Percentiles rank a stretch among this genome's conserved stretches.
These are phyloP conservation scores for Zalaria obscura DNA, from an alignment of 2,329 filamentous ascomycete species.

Conservation along the genomic window DNA sequence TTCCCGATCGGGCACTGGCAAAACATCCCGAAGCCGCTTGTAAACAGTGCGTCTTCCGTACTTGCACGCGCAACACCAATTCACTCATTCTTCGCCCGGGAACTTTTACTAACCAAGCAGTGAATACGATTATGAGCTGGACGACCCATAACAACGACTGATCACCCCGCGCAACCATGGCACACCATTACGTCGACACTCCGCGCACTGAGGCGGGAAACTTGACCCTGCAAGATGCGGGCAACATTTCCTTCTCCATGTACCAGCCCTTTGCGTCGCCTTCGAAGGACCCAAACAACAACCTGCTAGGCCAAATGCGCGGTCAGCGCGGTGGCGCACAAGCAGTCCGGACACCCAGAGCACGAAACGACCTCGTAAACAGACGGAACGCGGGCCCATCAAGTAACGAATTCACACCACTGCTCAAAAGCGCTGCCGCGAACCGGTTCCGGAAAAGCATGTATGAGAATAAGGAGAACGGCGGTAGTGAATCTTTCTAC, in stretches of 20 bases:
- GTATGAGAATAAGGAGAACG: constrained; percentile 9
- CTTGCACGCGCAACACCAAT: background rate
- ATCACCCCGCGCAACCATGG: constrained; percentile 19
- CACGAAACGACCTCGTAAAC: constrained; percentile 56
- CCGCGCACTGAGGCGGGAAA: constrained; percentile 76
- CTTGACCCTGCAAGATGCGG: constrained; percentile 49
- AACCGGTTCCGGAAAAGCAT: constrained; percentile 35
- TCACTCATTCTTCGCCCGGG: constrained; percentile 1
- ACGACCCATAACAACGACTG: constrained; percentile 2
- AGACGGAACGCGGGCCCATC: constrained; percentile 41
- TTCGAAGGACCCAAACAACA: constrained; percentile 49
- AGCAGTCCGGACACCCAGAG: constrained; percentile 60
- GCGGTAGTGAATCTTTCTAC: background rate
- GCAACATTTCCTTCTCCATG: constrained; percentile 72
- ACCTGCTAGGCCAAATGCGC: constrained; percentile 61
- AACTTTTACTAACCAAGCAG: background rate
- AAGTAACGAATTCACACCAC: constrained; percentile 76
- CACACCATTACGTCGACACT: constrained; percentile 53
- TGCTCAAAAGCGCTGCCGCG: constrained; percentile 73
- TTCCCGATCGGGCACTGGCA: background rate
- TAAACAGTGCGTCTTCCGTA: background rate
- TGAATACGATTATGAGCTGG: background rate
- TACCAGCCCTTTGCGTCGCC: constrained; percentile 79
- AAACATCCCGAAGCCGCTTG: background rate
- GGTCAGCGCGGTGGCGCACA: constrained; percentile 42